phyloP scores from a whole-genome alignment of 768 basidiomycete genomes.

The Chalciporus piperatus region DNA sequence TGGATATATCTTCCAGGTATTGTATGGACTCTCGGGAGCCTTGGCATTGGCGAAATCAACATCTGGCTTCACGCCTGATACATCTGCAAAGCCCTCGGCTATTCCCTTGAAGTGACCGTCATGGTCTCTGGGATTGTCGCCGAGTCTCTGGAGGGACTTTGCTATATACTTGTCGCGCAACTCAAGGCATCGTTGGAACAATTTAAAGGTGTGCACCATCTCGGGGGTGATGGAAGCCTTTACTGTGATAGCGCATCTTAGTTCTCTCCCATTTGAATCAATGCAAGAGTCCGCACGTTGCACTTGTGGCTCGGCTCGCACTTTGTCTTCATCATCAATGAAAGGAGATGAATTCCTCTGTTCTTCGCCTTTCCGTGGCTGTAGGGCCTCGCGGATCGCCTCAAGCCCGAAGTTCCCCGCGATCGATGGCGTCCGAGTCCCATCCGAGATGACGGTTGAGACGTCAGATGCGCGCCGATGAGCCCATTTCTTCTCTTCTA shows the following conservation, averaged over 20 bases:
- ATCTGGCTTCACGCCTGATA: slow-evolving; percentile 67
- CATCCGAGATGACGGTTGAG: slow-evolving; percentile 21
- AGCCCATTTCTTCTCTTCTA: slow-evolving; percentile 70
- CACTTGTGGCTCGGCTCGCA: slow-evolving; percentile 28
- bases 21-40: slow-evolving; percentile 32
- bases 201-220: slow-evolving; percentile 56
- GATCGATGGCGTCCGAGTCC: slow-evolving; percentile 28
- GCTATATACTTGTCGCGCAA: slow-evolving; percentile 95
- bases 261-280: neutral
- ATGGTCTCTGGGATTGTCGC: slow-evolving; percentile 92
- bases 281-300: slow-evolving; percentile 26
- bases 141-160: slow-evolving; percentile 84
- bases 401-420: slow-evolving; percentile 41
- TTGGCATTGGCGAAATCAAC: slow-evolving; percentile 35
- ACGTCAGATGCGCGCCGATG: slow-evolving; percentile 63
- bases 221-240: slow-evolving; percentile 37
- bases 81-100: slow-evolving; percentile 56
- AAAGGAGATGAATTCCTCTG: slow-evolving; percentile 16
- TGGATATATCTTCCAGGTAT: slow-evolving; percentile 89
- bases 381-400: slow-evolving; percentile 30
- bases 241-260: slow-evolving; percentile 14
- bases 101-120: slow-evolving; percentile 77
- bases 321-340: slow-evolving; percentile 38
- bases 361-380: slow-evolving; percentile 17
- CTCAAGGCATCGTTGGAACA: slow-evolving; percentile 81